These are phyloP conservation scores for Plectranthus barbatus DNA, from an alignment of 257 asterid genomes.

Conservation along the genomic window DNA sequence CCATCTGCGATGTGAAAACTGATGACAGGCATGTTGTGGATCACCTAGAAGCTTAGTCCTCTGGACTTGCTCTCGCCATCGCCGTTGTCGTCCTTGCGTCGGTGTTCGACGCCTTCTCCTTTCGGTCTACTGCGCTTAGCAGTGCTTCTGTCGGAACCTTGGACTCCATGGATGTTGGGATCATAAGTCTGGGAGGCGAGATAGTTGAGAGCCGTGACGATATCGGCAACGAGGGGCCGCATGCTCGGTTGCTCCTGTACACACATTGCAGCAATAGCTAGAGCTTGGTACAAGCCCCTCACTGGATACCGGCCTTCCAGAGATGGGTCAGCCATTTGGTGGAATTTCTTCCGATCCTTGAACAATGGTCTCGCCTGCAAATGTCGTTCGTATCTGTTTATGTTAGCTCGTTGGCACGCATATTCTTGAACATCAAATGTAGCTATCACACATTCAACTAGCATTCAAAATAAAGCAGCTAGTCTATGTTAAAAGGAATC, in stretches of 20 bases:
- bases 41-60: background rate
- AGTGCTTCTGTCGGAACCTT: background rate
- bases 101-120: slow-evolving; percentile 11
- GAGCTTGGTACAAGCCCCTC: slow-evolving; percentile 42
- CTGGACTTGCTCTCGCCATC: background rate
- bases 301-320: slow-evolving; percentile 35
- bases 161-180: slow-evolving; percentile 14
- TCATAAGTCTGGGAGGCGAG: slow-evolving; percentile 36
- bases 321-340: slow-evolving; percentile 40
- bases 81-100: background rate
- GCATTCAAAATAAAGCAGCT: background rate
- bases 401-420: background rate
- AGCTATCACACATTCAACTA: too few species aligned
- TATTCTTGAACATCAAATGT: too few species aligned
- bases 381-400: background rate
- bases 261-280: slow-evolving; percentile 55
- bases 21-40: background rate
- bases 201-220: slow-evolving; percentile 34
- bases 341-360: slow-evolving; percentile 42
- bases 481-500: background rate
- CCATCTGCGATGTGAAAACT: slow-evolving; percentile 15
- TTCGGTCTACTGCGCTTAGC: slow-evolving; percentile 4
- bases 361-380: slow-evolving; percentile 43
- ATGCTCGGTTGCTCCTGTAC: slow-evolving; percentile 42
- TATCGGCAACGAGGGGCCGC: slow-evolving; percentile 39